Base-by-base conservation (phyloP, 108 stramenopile genomes). In the Fragilaria crotonensis region DNA sequence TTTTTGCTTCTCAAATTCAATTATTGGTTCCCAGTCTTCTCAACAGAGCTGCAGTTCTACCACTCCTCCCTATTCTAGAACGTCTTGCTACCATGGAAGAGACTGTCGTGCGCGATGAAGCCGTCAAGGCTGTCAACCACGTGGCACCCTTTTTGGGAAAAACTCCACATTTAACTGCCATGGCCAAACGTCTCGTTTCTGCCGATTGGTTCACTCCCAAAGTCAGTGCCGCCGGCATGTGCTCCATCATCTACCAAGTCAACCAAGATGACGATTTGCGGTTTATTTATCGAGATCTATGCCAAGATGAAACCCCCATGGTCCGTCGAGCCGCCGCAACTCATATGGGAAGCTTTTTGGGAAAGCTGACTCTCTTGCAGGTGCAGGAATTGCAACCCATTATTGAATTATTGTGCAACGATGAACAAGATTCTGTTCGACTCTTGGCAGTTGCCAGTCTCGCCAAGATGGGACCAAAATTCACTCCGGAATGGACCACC, bases 161-260 rank as follows among this genome's bases (percentile, higher is more conserved):
- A 23, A 23, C 18, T 2, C 25, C 23, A 0, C 29, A 46, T 17
- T 45, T 57, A 2, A 52, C 71, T 0, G 63, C 83, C 23, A 81
- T 94, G 73, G 63, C 93, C 46, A 79, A 86, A 48, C 63, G 95
- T 33, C 62, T 98, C 61, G 79, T 77, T 22, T 64, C 62, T 21
- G 85, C 93, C 45, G 98, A 99, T 48, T 99, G 97, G 97, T 99
- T 98, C 79, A 97, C 98, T 9, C 76, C 95, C 48, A 88, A 96
- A 52, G 93, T 97, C 4, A 76, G 78, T 46, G 93, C 90, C 20
- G 88, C 86, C 48, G 93, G 90, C 20, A 74, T 95, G 63, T 46
- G 84, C 56, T 71, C 75, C 4, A 58, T 48, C 25, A 3, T 68
- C 14, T 59, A 69, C 44, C 45, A 65, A 22, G 22, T 65, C 9